Percentiles rank a stretch among this genome's conserved stretches.
Conservation (phyloP, 2,329 filamentous ascomycete genomes). For the Claviceps africana region DNA sequence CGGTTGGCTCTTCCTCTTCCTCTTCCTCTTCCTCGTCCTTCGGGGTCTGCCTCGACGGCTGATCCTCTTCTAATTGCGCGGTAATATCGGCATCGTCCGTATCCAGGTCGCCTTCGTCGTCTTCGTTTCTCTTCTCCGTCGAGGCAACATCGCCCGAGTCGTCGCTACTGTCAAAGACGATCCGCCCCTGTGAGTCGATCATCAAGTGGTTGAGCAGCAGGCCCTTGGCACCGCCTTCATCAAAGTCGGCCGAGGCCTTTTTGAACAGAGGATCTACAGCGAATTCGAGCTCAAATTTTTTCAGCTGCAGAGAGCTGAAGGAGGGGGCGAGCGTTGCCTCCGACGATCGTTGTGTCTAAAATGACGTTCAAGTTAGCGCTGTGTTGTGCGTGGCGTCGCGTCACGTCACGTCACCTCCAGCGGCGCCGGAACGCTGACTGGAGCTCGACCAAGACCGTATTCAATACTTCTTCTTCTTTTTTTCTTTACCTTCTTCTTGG, state of each 20-base stretch:
- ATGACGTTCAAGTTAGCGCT: not conserved
- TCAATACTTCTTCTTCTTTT: too few species aligned
- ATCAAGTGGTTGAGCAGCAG: constrained; percentile 91
- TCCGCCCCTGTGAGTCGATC: constrained; percentile 80
- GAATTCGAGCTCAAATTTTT: constrained; percentile 96
- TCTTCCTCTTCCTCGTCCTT: constrained; percentile 22
- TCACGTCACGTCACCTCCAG: not conserved
- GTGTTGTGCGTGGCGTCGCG: not conserved
- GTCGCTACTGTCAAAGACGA: constrained; percentile 97
- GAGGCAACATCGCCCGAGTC: constrained; percentile 46
- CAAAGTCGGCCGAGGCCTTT: constrained; percentile 94
- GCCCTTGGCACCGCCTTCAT: constrained; percentile 93
- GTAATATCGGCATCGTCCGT: constrained; percentile 15
- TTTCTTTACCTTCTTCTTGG: constrained; percentile 56
- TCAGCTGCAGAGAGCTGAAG: constrained; percentile 77
- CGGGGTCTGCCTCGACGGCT: constrained; percentile 28
- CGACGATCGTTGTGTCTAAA: constrained; percentile 56
- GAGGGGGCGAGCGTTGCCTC: constrained; percentile 87
- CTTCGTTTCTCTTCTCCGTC: constrained; percentile 22
- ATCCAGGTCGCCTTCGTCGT: constrained; percentile 23
- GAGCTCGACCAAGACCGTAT: not conserved
- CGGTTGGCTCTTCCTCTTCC: constrained; percentile 36
- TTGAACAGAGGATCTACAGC: constrained; percentile 98
- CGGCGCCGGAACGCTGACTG: not conserved
- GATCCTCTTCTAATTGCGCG: constrained; percentile 27